Evolutionary conservation across 148 eudicot species (phyloP), one percentile per base, ranked within the genome.

Genomic region (Rhododendron vialii): DNA sequence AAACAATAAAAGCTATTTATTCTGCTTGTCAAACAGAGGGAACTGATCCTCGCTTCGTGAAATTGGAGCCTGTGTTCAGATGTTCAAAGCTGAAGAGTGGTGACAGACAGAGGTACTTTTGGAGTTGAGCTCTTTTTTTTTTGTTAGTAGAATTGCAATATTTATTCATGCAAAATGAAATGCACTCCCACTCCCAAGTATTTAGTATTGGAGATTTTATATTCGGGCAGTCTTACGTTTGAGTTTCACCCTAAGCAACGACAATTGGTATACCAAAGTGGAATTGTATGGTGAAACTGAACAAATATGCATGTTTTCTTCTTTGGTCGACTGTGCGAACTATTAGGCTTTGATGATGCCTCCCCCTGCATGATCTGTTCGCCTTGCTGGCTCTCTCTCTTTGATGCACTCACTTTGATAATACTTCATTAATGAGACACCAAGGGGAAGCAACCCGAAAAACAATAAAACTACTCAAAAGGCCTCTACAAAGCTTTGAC

Each of bases 41-140:
- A 84, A 88, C 86, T 86, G 98, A 95, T 92, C 98, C 99, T 75
- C 98, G 98, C 41, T 97, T 95, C 84, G 82, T 93, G 48, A 95
- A 93, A 86, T 84, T 97, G 88, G 86, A 93, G 86, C 98, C 99
- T 6, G 91, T 97, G 74, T 94, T 97, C 86, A 93, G 92, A 91
- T 94, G 95, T 88, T 95, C 98, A 87, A 88, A 77, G 88, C 84
- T 95, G 89, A 92, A 89, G 78, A 85, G 85, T 63, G 98, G 98
- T 71, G 94, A 91, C 84, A 90, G 93, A 88, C 93, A 89, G 84
- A 97, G 99, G 99, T 96, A 89, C 47, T 65, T 87, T 80, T 14
- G 50, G 35, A 73, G 59, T 76, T 78, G 41, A 57, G 18, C 12
- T 80, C 45, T 18, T 63, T 8, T 2, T 6, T 24, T 55, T 18